phyloP scores from a whole-genome alignment of 1,284 basidiomycete species.

The Sporisorium scitamineum region DNA sequence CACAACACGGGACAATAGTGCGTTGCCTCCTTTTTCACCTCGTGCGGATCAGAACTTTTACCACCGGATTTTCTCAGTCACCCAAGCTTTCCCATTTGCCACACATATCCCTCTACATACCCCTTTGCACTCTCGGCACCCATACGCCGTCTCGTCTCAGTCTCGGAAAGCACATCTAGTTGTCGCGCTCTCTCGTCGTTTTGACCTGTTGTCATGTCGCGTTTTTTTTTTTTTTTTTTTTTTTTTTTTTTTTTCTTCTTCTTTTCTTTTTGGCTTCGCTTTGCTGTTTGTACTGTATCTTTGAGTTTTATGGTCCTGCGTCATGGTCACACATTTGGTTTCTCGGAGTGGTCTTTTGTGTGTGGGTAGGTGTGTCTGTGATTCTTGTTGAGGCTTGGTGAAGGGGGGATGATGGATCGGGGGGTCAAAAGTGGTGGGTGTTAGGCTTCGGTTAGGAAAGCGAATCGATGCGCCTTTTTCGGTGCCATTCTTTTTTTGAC shows the following conservation, averaged over 20 bases:
- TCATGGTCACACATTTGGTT: neutral
- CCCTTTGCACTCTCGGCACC: constrained; percentile 4
- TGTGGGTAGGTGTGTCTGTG: neutral
- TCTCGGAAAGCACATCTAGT: neutral
- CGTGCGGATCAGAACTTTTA: neutral
- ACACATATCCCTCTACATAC: neutral
- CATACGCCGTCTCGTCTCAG: neutral
- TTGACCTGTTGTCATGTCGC: neutral
- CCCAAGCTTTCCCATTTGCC: neutral
- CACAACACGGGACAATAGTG: neutral
- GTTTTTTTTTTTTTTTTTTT: neutral
- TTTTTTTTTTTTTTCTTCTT: neutral
- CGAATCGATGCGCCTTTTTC: too few species aligned
- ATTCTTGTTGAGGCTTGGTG: neutral
- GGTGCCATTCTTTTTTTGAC: too few species aligned
- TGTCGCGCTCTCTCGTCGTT: too few species aligned
- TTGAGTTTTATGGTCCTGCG: neutral
- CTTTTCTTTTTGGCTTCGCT: neutral
- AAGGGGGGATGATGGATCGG: too few species aligned
- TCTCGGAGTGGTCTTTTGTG: neutral
- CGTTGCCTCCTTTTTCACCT: neutral
- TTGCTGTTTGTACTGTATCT: neutral
- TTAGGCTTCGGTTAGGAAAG: too few species aligned
- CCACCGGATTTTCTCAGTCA: neutral
- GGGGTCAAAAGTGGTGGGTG: too few species aligned